Conservation (phyloP, 768 basidiomycete species). For the Suillus tomentosus region DNA sequence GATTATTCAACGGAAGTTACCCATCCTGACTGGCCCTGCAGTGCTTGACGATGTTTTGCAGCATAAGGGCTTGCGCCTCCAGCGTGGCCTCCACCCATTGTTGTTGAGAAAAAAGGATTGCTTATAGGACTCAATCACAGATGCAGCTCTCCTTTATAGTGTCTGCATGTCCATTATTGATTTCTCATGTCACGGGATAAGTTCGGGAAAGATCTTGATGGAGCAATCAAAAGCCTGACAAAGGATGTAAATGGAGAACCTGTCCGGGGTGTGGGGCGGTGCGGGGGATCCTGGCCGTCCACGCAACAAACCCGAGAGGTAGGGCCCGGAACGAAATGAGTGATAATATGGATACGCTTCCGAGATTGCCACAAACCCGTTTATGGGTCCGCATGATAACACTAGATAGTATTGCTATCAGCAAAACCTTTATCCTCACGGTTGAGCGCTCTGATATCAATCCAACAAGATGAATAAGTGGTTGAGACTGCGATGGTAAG, state of each 20-base stretch:
- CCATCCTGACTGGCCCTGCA: conserved; percentile 71
- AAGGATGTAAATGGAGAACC: not conserved
- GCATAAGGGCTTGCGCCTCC: conserved; percentile 32
- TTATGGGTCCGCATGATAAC: not conserved
- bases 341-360: not conserved
- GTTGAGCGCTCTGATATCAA: too few relatives aligned
- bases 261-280: conserved; percentile 5
- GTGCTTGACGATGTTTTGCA: conserved; percentile 49
- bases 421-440: too few relatives aligned
- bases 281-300: conserved; percentile 5
- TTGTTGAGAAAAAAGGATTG: conserved; percentile 7
- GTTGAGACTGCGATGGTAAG: too few relatives aligned
- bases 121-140: not conserved
- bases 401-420: not conserved
- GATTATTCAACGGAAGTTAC: conserved; percentile 37
- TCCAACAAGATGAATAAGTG: too few relatives aligned
- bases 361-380: not conserved
- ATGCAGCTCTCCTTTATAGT: conserved; percentile 1
- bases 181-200: conserved; percentile 8
- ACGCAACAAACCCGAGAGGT: not conserved
- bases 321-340: conserved; percentile 1
- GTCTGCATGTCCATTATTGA: not conserved
- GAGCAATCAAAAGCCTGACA: too few relatives aligned
- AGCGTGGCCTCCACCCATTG: conserved; percentile 49
- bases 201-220: not conserved